Evolutionary conservation across 73 alveolate species (phyloP), one percentile per base, ranked within the genome.

Genomic region (Tetrahymena malaccensis): DNA sequence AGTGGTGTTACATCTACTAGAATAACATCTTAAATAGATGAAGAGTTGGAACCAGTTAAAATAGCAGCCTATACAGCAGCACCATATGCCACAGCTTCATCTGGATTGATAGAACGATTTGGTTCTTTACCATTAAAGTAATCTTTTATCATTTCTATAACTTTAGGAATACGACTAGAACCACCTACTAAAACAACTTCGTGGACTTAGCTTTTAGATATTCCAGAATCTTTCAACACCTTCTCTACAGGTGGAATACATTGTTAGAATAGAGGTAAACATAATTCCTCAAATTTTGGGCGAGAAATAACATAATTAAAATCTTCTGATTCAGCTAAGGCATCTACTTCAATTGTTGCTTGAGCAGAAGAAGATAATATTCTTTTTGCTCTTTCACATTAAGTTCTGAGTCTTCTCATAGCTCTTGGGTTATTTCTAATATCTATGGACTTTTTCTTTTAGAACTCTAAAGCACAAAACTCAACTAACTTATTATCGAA

Each of bases 81-180:
- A 93, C 98, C 99, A 96, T 98, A 99, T 43, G 99, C 99, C 85
- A 99, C 99, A 9, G 99, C 99, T 96, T 98, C 99, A 95, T 98
- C 99, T 9, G 99, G 99, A 97, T 99, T 98, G 96, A 99, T 99
- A 58, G 98, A 94, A 96, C 96, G 94, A 97, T 96, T 96, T 58
- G 98, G 98, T 93, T 96, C 98, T 96, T 97, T 98, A 83, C 99
- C 99, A 84, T 97, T 97, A 97, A 98, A 98, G 99, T 95, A 98
- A 94, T 98, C 99, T 38, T 70, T 85, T 16, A 96, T 85, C 70
- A 94, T 85, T 44, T 97, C 98, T 94, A 97, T 96, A 89, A 97
- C 98, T 96, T 98, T 98, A 94, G 99, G 99, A 96, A 98, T 98
- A 93, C 99, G 97, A 34, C 99, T 97, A 44, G 99, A 98, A 43